These are phyloP conservation scores for Aspergillus cristatus DNA, from an alignment of 495 filamentous ascomycete species.

Conservation along the genomic window DNA sequence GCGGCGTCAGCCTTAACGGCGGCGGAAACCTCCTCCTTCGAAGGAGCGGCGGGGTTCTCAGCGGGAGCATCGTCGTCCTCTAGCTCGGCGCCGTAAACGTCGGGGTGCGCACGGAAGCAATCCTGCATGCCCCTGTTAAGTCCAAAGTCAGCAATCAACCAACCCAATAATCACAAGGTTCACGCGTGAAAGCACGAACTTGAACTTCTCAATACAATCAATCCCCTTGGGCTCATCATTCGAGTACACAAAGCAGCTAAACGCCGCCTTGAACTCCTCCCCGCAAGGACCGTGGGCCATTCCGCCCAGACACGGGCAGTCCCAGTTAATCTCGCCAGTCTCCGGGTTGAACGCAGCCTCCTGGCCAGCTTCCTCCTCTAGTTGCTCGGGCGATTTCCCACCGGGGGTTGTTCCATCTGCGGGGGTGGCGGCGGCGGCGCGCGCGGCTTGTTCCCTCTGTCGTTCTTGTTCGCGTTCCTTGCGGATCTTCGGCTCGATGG, in stretches of 20 bases:
- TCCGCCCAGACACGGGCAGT: conserved; percentile 92
- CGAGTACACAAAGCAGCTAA: conserved; percentile 95
- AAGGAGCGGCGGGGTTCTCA: conserved; percentile 12
- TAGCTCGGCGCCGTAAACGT: conserved; percentile 85
- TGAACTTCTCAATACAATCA: conserved; percentile 97
- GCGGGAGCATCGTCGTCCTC: conserved; percentile 62
- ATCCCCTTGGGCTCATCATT: conserved; percentile 96
- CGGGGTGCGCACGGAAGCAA: conserved; percentile 86
- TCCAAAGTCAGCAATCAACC: background rate
- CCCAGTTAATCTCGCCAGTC: conserved; percentile 99
- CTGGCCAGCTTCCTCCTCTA: conserved; percentile 71
- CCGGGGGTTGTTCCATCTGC: conserved; percentile 4
- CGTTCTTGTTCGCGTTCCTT: conserved; percentile 17
- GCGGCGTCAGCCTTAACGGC: conserved; percentile 11
- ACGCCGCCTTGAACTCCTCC: conserved; percentile 85
- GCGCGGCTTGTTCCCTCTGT: conserved; percentile 5
- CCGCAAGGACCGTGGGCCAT: conserved; percentile 98
- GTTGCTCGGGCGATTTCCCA: conserved; percentile 35
- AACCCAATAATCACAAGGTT: too few relatives aligned
- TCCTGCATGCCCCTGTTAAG: conserved; percentile 77
- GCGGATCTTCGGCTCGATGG: conserved; percentile 34
- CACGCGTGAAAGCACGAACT: conserved; percentile 43
- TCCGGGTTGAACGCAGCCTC: conserved; percentile 95
- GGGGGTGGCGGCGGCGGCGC: conserved; percentile 6
- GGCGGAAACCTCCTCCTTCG: conserved; percentile 7